These are phyloP conservation scores for Ailanthus altissimus DNA, from an alignment of 345 rosid species.

Conservation along the genomic window DNA sequence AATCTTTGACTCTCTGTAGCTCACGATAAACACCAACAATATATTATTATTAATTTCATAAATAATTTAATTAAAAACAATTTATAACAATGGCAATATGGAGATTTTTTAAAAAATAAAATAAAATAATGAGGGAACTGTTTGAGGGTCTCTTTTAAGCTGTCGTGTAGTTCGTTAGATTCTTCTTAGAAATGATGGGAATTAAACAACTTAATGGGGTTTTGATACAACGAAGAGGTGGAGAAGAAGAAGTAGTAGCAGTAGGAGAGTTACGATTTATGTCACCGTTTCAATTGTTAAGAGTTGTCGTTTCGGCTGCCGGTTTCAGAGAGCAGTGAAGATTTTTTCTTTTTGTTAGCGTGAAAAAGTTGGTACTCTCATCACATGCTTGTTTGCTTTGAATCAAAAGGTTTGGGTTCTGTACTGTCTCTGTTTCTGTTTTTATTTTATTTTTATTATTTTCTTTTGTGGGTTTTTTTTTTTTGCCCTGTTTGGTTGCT, in stretches of 20 bases:
- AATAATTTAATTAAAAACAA: background rate
- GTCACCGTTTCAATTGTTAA: background rate
- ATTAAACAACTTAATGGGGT: background rate
- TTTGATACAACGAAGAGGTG: background rate
- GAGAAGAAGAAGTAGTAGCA: background rate
- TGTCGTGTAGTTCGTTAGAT: slow-evolving; percentile 39
- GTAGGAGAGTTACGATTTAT: background rate
- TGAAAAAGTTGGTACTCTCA: slow-evolving; percentile 32
- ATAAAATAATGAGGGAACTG: slow-evolving; percentile 19
- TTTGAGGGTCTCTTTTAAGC: slow-evolving; percentile 44
- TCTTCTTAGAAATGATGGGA: slow-evolving; percentile 40
- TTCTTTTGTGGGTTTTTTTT: background rate
- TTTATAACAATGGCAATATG: background rate
- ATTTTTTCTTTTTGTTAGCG: slow-evolving; percentile 34
- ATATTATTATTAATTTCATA: background rate
- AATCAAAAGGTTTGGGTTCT: slow-evolving; percentile 29
- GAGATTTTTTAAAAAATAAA: background rate
- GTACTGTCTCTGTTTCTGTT: background rate
- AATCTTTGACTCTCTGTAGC: slow-evolving; percentile 40
- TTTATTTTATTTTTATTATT: background rate
- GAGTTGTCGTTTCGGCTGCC: slow-evolving; percentile 7
- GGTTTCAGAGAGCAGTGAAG: background rate
- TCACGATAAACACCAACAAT: slow-evolving; percentile 28
- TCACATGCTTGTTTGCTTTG: slow-evolving; percentile 27
- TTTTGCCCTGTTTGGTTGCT: slow-evolving; percentile 26